Percentiles rank a stretch among this genome's conserved stretches.
Conservation (phyloP, 2,329 filamentous ascomycete genomes). For the Metarhizium brunneum region DNA sequence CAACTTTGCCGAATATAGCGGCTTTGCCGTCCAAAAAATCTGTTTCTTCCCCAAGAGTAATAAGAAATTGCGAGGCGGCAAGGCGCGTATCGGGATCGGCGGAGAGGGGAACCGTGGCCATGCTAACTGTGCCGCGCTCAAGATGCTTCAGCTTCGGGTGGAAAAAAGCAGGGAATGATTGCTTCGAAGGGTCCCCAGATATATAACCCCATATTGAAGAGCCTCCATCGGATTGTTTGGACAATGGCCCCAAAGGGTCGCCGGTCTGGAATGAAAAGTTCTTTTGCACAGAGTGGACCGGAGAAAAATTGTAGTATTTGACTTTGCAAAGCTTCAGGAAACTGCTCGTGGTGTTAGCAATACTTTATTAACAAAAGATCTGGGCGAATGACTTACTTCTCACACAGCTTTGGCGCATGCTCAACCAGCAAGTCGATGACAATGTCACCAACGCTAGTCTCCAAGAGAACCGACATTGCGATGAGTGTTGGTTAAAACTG, state of each 20-base stretch:
- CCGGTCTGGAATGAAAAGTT: constrained; percentile 95
- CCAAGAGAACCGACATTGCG: constrained; percentile 85
- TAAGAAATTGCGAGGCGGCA: constrained; percentile 85
- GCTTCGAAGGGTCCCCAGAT: constrained; percentile 55
- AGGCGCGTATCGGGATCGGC: constrained; percentile 72
- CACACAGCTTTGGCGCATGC: constrained; percentile 82
- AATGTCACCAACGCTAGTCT: constrained; percentile 88
- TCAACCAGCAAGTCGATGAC: constrained; percentile 89
- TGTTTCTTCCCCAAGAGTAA: constrained; percentile 81
- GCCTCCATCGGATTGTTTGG: constrained; percentile 80
- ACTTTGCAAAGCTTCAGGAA: constrained; percentile 98
- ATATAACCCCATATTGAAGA: constrained; percentile 86
- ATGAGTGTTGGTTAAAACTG: background rate
- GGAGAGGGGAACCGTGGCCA: constrained; percentile 79
- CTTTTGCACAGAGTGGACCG: constrained; percentile 84
- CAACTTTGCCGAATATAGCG: constrained; percentile 90
- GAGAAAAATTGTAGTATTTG: constrained; percentile 98
- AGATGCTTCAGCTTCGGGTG: constrained; percentile 80
- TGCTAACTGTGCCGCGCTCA: constrained; percentile 88
- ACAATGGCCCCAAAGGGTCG: constrained; percentile 82
- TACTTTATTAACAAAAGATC: background rate
- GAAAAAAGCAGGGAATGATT: constrained; percentile 76
- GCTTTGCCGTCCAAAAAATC: constrained; percentile 89
- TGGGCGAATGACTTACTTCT: constrained; percentile 66
- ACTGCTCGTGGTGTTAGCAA: constrained; percentile 42